Conservation (phyloP, 2,329 filamentous ascomycete genomes). For the Aspergillus melleus region DNA sequence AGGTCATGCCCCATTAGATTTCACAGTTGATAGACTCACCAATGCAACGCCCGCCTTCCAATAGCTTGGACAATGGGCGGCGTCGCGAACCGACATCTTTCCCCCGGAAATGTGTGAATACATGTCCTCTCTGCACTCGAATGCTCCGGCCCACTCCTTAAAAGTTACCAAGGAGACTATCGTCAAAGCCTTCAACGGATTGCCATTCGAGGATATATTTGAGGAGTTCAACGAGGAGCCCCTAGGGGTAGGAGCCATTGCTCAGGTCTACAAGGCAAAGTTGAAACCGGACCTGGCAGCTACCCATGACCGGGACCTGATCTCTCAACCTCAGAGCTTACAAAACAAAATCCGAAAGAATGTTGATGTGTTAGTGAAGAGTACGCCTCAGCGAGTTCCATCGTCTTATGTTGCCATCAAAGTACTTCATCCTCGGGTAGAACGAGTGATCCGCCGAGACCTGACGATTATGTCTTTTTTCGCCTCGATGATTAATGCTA, state of each 20-base stretch:
- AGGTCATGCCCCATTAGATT: slow-evolving; percentile 8
- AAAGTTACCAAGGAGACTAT: slow-evolving; percentile 76
- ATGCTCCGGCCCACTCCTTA: slow-evolving; percentile 89
- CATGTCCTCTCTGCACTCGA: slow-evolving; percentile 93
- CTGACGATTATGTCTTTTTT: slow-evolving; percentile 93
- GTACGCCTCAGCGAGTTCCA: slow-evolving; percentile 77
- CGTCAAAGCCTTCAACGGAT: slow-evolving; percentile 75
- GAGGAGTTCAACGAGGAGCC: slow-evolving; percentile 91
- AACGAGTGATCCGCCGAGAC: slow-evolving; percentile 86
- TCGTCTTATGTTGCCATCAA: slow-evolving; percentile 95
- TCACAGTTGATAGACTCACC: background rate
- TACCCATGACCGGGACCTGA: slow-evolving; percentile 58
- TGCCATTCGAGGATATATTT: slow-evolving; percentile 85
- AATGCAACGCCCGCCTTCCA: background rate
- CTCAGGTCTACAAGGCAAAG: slow-evolving; percentile 96
- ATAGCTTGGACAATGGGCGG: slow-evolving; percentile 95
- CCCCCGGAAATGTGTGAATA: slow-evolving; percentile 86
- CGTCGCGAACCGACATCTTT: slow-evolving; percentile 94
- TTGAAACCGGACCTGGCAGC: slow-evolving; percentile 75
- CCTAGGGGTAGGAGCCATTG: slow-evolving; percentile 91
- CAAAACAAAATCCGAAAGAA: slow-evolving; percentile 73
- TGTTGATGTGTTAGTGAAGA: slow-evolving; percentile 84
- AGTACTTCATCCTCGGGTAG: slow-evolving; percentile 88
- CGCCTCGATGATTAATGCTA: slow-evolving; percentile 75
- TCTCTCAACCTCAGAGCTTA: slow-evolving; percentile 56